phyloP scores from a whole-genome alignment of 1,284 basidiomycete species.

The Sanguinoderma infundibulare region DNA sequence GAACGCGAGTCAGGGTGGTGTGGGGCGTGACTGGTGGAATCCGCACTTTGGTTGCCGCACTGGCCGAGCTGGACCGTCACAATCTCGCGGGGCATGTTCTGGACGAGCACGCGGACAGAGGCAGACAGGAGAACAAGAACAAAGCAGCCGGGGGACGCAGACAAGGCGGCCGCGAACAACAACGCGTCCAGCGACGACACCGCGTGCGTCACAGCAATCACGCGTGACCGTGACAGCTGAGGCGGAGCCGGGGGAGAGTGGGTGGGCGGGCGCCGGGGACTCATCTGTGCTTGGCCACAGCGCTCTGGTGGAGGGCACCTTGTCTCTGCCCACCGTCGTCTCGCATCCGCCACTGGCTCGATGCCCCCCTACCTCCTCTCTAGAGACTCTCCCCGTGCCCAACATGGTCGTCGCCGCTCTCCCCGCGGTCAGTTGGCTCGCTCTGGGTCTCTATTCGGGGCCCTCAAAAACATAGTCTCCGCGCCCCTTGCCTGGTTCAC shows the following conservation, averaged over 20 bases:
- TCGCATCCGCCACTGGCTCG: conserved; percentile 19
- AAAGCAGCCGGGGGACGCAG: not conserved
- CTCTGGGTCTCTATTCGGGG: conserved; percentile 34
- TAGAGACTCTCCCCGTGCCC: conserved; percentile 23
- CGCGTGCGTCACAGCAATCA: conserved; percentile 19
- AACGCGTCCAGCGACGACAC: conserved; percentile 16
- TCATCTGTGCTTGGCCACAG: conserved; percentile 12
- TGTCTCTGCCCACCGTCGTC: conserved; percentile 13
- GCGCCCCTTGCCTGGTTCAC: conserved; percentile 34
- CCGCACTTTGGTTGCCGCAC: conserved; percentile 94
- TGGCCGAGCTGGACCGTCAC: conserved; percentile 91
- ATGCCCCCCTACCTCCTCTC: conserved; percentile 24
- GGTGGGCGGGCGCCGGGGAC: conserved; percentile 1
- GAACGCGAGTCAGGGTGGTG: conserved; percentile 27
- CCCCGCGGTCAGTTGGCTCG: conserved; percentile 27
- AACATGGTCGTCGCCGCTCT: conserved; percentile 24
- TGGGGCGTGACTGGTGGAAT: conserved; percentile 23
- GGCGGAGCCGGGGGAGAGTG: conserved; percentile 5
- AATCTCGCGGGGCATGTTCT: conserved; percentile 81
- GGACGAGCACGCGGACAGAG: not conserved
- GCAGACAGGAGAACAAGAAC: conserved; percentile 6
- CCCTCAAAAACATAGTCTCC: conserved; percentile 36
- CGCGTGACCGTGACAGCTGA: conserved; percentile 14
- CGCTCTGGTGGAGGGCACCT: conserved; percentile 11
- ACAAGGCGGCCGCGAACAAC: conserved; percentile 3